Percentiles rank a stretch among this genome's conserved stretches.
These are phyloP conservation scores for Endotrypanum monterogeii DNA, from an alignment of 208 protist species.

Conservation along the genomic window DNA sequence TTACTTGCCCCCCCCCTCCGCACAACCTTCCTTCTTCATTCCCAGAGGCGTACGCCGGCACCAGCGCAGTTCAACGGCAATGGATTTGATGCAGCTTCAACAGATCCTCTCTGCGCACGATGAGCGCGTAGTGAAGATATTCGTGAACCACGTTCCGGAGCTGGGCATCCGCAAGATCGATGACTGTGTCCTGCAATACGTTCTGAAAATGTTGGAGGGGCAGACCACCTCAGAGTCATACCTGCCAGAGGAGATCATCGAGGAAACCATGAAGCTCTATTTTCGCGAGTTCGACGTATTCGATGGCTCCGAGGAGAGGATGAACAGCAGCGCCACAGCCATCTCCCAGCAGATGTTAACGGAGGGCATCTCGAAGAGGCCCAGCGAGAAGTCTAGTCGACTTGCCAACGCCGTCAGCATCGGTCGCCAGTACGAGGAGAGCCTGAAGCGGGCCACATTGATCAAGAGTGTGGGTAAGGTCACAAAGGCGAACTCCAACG, in stretches of 20 bases:
- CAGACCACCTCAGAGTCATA: constrained; percentile 82
- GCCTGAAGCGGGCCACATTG: constrained; percentile 78
- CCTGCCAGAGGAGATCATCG: constrained; percentile 74
- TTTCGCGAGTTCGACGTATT: constrained; percentile 83
- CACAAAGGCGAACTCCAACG: constrained; percentile 84
- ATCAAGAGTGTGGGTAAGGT: constrained; percentile 86
- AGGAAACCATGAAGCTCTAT: constrained; percentile 73
- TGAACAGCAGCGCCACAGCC: constrained; percentile 33
- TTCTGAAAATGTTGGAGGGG: constrained; percentile 87
- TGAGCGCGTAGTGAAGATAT: constrained; percentile 52
- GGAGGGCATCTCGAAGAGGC: constrained; percentile 65
- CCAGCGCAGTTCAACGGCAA: constrained; percentile 10
- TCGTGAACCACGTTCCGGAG: constrained; percentile 73
- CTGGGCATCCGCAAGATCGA: constrained; percentile 73
- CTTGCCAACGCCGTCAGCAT: constrained; percentile 85
- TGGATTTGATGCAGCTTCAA: constrained; percentile 67
- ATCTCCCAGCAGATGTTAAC: constrained; percentile 67
- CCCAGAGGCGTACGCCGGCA: background rate
- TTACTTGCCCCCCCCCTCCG: background rate
- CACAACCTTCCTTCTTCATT: no score
- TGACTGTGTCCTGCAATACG: constrained; percentile 79
- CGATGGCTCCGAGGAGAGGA: constrained; percentile 33
- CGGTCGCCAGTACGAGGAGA: constrained; percentile 89
- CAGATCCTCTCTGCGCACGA: constrained; percentile 60
- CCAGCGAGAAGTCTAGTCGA: constrained; percentile 65